Percentiles rank a stretch among this genome's conserved stretches.
Conservation (phyloP, 2,329 filamentous ascomycete genomes). For the Phoma sp. region DNA sequence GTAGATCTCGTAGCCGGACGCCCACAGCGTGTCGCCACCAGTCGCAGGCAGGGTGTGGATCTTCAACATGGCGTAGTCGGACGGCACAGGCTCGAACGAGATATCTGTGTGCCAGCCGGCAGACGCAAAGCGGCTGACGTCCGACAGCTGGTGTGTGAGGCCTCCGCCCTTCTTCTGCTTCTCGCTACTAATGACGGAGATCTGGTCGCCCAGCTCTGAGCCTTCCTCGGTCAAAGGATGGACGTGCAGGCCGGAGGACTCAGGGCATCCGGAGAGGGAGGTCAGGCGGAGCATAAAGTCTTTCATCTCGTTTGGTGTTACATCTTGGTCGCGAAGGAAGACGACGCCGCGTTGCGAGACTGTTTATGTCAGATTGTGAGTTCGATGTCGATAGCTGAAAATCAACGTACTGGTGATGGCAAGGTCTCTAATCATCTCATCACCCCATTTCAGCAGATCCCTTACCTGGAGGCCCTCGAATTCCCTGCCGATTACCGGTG, state of each 20-base stretch:
- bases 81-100: slow-evolving; percentile 50
- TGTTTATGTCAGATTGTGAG: slow-evolving; percentile 33
- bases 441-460: slow-evolving; percentile 41
- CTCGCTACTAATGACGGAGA: slow-evolving; percentile 48
- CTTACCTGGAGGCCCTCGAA: slow-evolving; percentile 47
- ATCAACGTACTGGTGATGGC: slow-evolving; percentile 64
- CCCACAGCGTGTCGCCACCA: slow-evolving; percentile 47
- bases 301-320: slow-evolving; percentile 66
- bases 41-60: slow-evolving; percentile 43
- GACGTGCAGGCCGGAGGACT: slow-evolving; percentile 36
- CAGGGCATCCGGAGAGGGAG: slow-evolving; percentile 57
- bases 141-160: slow-evolving; percentile 52
- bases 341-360: slow-evolving; percentile 73
- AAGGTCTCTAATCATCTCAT: slow-evolving; percentile 48
- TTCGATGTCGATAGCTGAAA: not conserved
- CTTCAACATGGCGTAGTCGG: slow-evolving; percentile 49
- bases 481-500: slow-evolving; percentile 59
- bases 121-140: slow-evolving; percentile 47
- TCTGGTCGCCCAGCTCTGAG: slow-evolving; percentile 48
- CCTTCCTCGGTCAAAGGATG: slow-evolving; percentile 55
- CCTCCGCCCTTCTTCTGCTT: slow-evolving; percentile 40
- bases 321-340: slow-evolving; percentile 68
- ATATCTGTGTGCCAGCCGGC: slow-evolving; percentile 61
- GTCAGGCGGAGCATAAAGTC: slow-evolving; percentile 66
- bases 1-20: slow-evolving; percentile 54